These are phyloP conservation scores for Candida corydali DNA, from an alignment of 805 yeast species.

Conservation along the genomic window DNA sequence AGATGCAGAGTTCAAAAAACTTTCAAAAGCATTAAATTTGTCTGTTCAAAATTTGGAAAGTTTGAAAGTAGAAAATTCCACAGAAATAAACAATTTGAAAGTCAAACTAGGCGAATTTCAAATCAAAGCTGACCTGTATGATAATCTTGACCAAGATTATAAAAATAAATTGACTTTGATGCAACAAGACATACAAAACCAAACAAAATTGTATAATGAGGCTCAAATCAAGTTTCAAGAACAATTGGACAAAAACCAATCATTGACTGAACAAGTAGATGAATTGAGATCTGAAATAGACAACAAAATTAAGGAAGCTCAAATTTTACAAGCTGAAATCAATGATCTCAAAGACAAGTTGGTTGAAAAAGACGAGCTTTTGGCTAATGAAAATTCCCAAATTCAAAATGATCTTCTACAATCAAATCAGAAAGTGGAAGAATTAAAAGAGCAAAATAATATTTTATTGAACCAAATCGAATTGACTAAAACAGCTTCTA, in stretches of 20 bases:
- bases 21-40: conserved; percentile 18
- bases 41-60: conserved; percentile 20
- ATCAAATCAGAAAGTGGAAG: conserved; percentile 45
- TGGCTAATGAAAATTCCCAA: conserved; percentile 18
- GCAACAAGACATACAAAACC: conserved; percentile 32
- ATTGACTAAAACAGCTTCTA: conserved; percentile 13
- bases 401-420: conserved; percentile 35
- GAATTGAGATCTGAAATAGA: conserved; percentile 16
- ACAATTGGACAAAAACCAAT: conserved; percentile 53
- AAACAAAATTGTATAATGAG: conserved; percentile 43
- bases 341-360: conserved; percentile 11
- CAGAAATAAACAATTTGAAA: conserved; percentile 25
- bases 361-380: conserved; percentile 14
- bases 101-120: conserved; percentile 18
- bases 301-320: conserved; percentile 12
- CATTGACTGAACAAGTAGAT: conserved; percentile 34
- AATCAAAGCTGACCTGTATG: conserved; percentile 31
- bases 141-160: conserved; percentile 27
- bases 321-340: conserved; percentile 11
- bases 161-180: conserved; percentile 26
- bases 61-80: conserved; percentile 14
- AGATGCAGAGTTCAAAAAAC: conserved; percentile 15
- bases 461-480: conserved; percentile 69
- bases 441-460: conserved; percentile 62
- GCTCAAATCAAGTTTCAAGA: conserved; percentile 52